These are phyloP conservation scores for Linnemannia elongata DNA, from an alignment of 192 early-diverging fungal genomes.

Conservation along the genomic window DNA sequence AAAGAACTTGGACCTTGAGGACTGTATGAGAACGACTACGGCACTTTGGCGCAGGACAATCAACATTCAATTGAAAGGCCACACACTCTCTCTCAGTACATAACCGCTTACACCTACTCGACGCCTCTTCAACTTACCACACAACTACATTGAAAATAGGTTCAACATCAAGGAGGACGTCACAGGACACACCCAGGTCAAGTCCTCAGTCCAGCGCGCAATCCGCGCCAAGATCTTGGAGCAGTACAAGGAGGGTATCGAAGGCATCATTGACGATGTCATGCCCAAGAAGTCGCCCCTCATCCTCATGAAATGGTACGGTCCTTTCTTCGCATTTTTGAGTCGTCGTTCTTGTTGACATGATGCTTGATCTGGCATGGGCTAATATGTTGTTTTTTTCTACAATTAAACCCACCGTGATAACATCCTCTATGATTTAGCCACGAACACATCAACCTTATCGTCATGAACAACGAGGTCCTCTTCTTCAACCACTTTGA, in stretches of 20 bases:
- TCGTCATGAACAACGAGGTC: constrained; percentile 85
- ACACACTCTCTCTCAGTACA: too few relatives aligned
- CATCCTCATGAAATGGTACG: constrained; percentile 88
- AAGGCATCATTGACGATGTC: constrained; percentile 90
- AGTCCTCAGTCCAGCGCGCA: constrained; percentile 90
- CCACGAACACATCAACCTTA: constrained; percentile 89
- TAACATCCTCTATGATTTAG: constrained; percentile 53
- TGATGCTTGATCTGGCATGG: background rate
- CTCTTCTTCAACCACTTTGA: constrained; percentile 97
- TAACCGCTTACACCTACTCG: background rate
- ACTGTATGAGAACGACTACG: background rate
- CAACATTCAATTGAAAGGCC: background rate
- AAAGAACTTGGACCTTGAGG: background rate
- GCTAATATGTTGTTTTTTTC: background rate
- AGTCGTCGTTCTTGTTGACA: background rate
- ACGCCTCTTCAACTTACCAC: background rate
- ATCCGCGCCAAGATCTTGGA: constrained; percentile 89
- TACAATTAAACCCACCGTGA: background rate
- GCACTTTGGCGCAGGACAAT: background rate
- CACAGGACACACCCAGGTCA: constrained; percentile 88
- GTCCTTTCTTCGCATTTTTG: background rate
- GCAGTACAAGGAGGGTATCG: constrained; percentile 87
- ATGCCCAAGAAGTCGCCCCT: constrained; percentile 96
- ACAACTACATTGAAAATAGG: constrained; percentile 53
- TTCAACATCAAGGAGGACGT: constrained; percentile 85